phyloP scores from a whole-genome alignment of 2,329 filamentous ascomycete genomes.

The Salinomyces thailandicus region DNA sequence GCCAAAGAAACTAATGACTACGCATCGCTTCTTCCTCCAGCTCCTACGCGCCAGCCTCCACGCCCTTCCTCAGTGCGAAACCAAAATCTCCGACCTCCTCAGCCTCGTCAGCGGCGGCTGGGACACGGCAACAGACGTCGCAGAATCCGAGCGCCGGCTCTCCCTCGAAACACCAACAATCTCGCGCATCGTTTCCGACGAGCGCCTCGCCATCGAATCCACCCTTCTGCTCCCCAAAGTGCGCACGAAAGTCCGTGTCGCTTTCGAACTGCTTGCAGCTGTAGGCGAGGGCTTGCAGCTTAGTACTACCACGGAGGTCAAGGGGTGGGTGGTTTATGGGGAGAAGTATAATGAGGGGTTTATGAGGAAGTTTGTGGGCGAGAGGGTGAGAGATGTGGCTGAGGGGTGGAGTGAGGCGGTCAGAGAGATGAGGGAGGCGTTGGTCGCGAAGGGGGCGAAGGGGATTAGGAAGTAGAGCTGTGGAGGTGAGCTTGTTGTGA shows the following conservation, averaged over 20 bases:
- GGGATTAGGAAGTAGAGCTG: constrained; percentile 16
- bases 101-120: constrained; percentile 51
- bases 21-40: constrained; percentile 66
- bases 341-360: constrained; percentile 67
- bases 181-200: constrained; percentile 54
- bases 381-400: constrained; percentile 35
- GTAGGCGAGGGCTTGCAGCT: constrained; percentile 35
- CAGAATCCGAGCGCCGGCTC: constrained; percentile 51
- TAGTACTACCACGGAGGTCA: constrained; percentile 28
- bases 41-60: constrained; percentile 59
- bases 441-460: constrained; percentile 37
- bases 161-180: constrained; percentile 55
- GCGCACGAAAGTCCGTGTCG: constrained; percentile 57
- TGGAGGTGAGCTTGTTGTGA: no score
- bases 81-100: constrained; percentile 49
- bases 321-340: constrained; percentile 60
- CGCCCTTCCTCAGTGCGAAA: constrained; percentile 48
- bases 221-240: constrained; percentile 54
- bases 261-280: constrained; percentile 43
- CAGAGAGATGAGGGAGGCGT: constrained; percentile 32
- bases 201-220: constrained; percentile 50
- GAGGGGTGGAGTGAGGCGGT: constrained; percentile 35
- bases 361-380: constrained; percentile 59
- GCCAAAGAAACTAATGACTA: constrained; percentile 45
- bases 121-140: constrained; percentile 52